These are phyloP conservation scores for Zanthoxylum bungeanum DNA, from an alignment of 345 rosid species.

Conservation along the genomic window DNA sequence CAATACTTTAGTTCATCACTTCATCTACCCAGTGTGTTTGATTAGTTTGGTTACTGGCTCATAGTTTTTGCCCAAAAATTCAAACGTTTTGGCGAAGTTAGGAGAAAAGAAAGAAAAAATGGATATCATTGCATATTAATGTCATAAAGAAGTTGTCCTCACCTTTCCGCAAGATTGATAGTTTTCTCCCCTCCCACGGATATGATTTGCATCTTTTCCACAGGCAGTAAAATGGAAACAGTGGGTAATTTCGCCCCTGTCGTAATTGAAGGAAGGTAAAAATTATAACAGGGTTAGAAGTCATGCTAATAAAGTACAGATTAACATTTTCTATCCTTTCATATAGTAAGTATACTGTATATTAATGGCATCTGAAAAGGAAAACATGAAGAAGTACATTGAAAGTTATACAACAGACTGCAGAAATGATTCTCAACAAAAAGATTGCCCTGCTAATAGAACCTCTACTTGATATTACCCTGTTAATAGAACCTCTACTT, in stretches of 20 bases:
- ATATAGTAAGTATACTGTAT: neutral
- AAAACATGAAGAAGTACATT: neutral
- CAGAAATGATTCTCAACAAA: neutral
- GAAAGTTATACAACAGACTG: neutral
- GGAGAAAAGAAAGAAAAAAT: neutral
- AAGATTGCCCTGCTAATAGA: neutral
- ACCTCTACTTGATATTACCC: neutral
- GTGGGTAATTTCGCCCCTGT: constrained; percentile 81
- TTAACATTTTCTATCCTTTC: neutral
- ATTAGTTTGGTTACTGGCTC: neutral
- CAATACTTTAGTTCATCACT: neutral
- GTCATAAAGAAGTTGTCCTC: constrained; percentile 13
- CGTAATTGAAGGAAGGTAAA: neutral
- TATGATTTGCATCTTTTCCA: constrained; percentile 43
- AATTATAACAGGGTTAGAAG: constrained; percentile 10
- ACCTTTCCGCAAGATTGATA: constrained; percentile 74
- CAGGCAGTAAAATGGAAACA: constrained; percentile 61
- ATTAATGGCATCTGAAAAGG: neutral
- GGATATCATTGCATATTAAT: neutral
- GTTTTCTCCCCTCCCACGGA: constrained; percentile 54
- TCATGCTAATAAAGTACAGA: neutral
- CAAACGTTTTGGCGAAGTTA: neutral
- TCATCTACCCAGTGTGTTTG: neutral
- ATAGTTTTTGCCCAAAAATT: neutral
- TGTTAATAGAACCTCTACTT: neutral